Conservation (phyloP, 2,329 filamentous ascomycete species). For the Monosporascus sp. region DNA sequence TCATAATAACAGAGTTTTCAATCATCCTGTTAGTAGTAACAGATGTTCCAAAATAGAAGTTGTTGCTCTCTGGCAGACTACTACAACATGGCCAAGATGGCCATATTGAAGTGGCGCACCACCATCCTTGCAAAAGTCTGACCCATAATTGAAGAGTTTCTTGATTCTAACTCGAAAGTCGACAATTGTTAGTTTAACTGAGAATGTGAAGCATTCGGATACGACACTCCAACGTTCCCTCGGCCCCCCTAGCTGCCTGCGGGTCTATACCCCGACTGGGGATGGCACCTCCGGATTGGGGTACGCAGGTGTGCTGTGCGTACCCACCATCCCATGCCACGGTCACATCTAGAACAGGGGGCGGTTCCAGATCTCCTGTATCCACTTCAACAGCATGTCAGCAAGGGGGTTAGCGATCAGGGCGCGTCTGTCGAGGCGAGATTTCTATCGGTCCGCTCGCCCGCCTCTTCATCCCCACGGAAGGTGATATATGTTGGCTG, state of each 20-base stretch:
- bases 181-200: constrained; percentile 19
- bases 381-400: constrained; percentile 1
- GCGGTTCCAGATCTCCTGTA: constrained; percentile 18
- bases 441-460: constrained; percentile 24
- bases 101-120: too few relatives aligned
- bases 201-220: constrained; percentile 12
- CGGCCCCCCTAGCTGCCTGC: constrained; percentile 6
- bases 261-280: constrained; percentile 6
- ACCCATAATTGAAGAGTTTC: too few relatives aligned
- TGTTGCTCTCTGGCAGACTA: not conserved
- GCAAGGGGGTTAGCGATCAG: constrained; percentile 7
- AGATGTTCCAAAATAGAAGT: not conserved
- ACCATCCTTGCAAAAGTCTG: too few relatives aligned
- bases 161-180: constrained; percentile 5
- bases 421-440: constrained; percentile 10
- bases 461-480: constrained; percentile 16
- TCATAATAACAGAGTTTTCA: not conserved
- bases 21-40: not conserved
- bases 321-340: constrained; percentile 17
- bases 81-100: not conserved
- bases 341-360: constrained; percentile 16
- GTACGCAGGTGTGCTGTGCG: constrained; percentile 15
- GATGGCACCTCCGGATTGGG: constrained; percentile 15
- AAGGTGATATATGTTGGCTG: constrained; percentile 19
- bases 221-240: constrained; percentile 4